Percentiles rank a stretch among this genome's conserved stretches.
phyloP scores from a whole-genome alignment of 805 yeast genomes.

The Yarrowia yakushimensis region DNA sequence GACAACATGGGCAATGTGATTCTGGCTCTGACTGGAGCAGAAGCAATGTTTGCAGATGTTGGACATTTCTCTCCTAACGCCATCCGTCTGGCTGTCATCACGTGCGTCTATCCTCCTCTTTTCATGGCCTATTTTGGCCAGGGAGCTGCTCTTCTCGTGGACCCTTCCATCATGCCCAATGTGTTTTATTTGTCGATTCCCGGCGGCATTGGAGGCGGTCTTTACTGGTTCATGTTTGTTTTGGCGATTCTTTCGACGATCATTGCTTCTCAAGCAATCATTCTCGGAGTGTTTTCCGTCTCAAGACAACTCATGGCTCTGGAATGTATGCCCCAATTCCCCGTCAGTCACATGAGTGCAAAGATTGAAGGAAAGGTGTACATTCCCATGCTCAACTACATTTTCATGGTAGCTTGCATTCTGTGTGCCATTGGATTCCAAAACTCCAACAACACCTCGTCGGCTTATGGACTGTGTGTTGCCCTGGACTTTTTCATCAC shows the following conservation, averaged over 20 bases:
- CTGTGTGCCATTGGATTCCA: constrained; percentile 52
- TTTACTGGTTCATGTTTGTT: constrained; percentile 38
- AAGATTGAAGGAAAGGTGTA: constrained; percentile 49
- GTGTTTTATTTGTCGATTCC: constrained; percentile 19
- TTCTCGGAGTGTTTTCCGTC: constrained; percentile 53
- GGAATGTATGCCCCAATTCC: constrained; percentile 53
- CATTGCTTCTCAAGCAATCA: constrained; percentile 60
- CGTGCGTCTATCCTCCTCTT: constrained; percentile 51
- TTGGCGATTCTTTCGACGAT: constrained; percentile 54
- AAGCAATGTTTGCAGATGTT: constrained; percentile 63
- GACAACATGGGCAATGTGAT: constrained; percentile 48
- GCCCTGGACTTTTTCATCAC: constrained; percentile 55
- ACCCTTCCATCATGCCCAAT: constrained; percentile 19
- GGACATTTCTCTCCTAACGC: constrained; percentile 54
- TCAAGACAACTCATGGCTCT: constrained; percentile 50
- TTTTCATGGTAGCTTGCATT: constrained; percentile 51
- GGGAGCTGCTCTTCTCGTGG: constrained; percentile 40
- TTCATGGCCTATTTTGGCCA: constrained; percentile 56
- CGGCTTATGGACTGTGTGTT: constrained; percentile 61
- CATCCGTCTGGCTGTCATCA: constrained; percentile 46
- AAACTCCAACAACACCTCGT: constrained; percentile 40
- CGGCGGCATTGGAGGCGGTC: constrained; percentile 4
- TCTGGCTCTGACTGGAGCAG: constrained; percentile 57
- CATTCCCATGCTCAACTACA: constrained; percentile 50
- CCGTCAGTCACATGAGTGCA: constrained; percentile 47